Conservation (phyloP, 306 rosid genomes). For the Prunus salicina region DNA sequence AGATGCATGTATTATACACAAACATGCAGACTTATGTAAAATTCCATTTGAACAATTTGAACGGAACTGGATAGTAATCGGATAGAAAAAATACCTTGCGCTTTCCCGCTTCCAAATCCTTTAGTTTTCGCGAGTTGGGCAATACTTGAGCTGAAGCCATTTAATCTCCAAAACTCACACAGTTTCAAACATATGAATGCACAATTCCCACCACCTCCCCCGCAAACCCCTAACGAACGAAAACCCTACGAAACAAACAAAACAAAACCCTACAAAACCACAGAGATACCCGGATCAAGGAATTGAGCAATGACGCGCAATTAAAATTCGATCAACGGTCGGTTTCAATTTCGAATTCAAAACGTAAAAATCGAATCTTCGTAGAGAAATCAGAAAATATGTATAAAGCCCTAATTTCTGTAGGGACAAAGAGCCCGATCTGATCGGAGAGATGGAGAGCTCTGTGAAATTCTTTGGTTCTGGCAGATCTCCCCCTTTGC, state of each 20-base stretch:
- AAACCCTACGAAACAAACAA: not conserved
- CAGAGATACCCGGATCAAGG: slow-evolving; percentile 25
- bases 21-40: not conserved
- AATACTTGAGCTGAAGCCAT: slow-evolving; percentile 98
- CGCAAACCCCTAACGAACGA: slow-evolving; percentile 17
- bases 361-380: not conserved
- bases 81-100: slow-evolving; percentile 66
- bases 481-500: slow-evolving; percentile 31
- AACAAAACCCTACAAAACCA: not conserved
- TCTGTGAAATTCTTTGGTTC: slow-evolving; percentile 18
- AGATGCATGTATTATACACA: not conserved
- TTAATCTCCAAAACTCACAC: slow-evolving; percentile 25
- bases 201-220: slow-evolving; percentile 7
- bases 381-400: not conserved
- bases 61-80: not conserved
- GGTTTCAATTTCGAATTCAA: slow-evolving; percentile 10
- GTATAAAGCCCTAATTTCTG: slow-evolving; percentile 22
- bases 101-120: slow-evolving; percentile 94
- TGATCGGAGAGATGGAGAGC: slow-evolving; percentile 49
- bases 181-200: slow-evolving; percentile 14
- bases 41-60: slow-evolving; percentile 6
- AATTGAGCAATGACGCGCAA: slow-evolving; percentile 26
- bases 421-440: slow-evolving; percentile 52
- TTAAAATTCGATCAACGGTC: slow-evolving; percentile 29
- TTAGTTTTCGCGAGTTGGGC: slow-evolving; percentile 67